These are phyloP conservation scores for Digitaria exilis DNA, from an alignment of 202 grass and related monocot genomes.

Conservation along the genomic window DNA sequence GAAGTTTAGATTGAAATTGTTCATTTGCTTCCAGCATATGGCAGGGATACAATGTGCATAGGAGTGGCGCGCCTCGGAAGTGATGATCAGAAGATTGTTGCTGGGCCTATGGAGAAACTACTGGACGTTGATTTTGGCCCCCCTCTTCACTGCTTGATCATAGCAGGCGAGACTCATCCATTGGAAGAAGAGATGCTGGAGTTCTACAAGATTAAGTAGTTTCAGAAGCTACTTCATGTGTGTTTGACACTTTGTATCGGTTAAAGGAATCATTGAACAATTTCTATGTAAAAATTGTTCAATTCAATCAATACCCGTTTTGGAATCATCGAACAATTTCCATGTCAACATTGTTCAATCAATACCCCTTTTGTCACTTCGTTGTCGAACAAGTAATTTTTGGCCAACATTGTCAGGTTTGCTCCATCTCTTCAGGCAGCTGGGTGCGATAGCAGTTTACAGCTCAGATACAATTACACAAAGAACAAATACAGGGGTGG, in stretches of 20 bases:
- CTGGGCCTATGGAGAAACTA: conserved; percentile 72
- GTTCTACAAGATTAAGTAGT: conserved; percentile 60
- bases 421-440: not conserved
- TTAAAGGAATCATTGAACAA: not conserved
- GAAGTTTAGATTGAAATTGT: not conserved
- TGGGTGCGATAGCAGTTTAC: not conserved
- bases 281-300: too few relatives aligned
- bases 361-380: not conserved
- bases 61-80: conserved; percentile 85
- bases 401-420: not conserved
- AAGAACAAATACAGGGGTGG: not conserved
- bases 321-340: too few relatives aligned
- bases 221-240: not conserved
- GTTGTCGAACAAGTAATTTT: conserved; percentile 7
- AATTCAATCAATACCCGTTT: too few relatives aligned
- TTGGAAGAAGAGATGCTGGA: conserved; percentile 93
- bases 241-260: not conserved
- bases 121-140: conserved; percentile 78
- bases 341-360: not conserved
- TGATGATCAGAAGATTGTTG: conserved; percentile 84
- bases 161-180: conserved; percentile 84
- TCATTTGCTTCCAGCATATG: conserved; percentile 54
- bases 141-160: conserved; percentile 91
- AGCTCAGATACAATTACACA: not conserved
- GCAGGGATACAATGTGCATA: conserved; percentile 65